Conservation (phyloP, 257 asterid species). For the Rhazya stricta region DNA sequence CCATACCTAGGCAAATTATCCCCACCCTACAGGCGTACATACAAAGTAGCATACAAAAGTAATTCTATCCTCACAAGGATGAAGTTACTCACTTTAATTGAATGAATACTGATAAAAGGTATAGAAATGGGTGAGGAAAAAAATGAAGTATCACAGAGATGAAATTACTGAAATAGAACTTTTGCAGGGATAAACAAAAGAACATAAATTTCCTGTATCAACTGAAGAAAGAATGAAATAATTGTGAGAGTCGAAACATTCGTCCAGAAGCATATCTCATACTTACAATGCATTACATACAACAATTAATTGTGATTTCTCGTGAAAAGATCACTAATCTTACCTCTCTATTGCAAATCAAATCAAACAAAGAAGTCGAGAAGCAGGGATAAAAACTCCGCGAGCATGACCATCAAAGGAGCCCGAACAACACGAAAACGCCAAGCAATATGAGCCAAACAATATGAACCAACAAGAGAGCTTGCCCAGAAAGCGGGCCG, state of each 20-base stretch:
- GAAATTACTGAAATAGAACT: not conserved
- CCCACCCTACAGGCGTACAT: no score
- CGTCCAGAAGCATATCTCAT: not conserved
- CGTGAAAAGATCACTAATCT: not conserved
- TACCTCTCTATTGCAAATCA: not conserved
- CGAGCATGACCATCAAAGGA: constrained; percentile 39
- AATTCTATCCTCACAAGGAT: not conserved
- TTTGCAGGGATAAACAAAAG: not conserved
- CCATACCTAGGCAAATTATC: no score
- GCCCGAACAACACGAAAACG: constrained; percentile 65
- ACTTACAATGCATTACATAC: not conserved
- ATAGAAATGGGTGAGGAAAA: not conserved
- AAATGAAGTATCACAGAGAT: not conserved
- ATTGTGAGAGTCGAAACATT: not conserved
- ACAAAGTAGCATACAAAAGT: no score
- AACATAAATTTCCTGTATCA: not conserved
- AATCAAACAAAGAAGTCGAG: not conserved
- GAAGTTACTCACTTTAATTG: not conserved
- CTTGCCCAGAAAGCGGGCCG: constrained; percentile 73
- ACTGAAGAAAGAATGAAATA: not conserved
- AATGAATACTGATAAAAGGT: not conserved
- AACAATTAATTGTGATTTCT: not conserved
- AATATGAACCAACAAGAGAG: constrained; percentile 79
- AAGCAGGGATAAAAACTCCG: not conserved
- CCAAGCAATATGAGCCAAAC: constrained; percentile 85